Evolutionary conservation across 2,329 filamentous ascomycete genomes (phyloP), one percentile per base, ranked within the genome.

Genomic region (Colletotrichum euphorbiae): DNA sequence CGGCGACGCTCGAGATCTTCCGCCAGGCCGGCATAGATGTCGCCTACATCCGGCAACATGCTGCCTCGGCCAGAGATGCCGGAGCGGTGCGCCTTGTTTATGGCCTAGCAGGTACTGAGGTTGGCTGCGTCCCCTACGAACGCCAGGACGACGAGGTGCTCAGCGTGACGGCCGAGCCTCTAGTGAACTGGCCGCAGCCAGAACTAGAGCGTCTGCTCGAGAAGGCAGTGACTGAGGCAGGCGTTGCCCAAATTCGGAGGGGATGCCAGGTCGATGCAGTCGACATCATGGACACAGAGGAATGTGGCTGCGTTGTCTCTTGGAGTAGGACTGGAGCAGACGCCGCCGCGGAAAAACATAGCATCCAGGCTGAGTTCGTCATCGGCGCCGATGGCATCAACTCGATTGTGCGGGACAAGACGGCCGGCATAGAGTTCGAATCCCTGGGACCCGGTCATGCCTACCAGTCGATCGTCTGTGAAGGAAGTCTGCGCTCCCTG

Each of bases 1-100:
- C 69, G 17, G 40, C n/a, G 50, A 69, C 69, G 19, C 65, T 70
- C 6, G 69, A 70, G 51, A 70, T 69, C 19, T 70, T 69, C 45
- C 66, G 69, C 36, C 69, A 69, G 50, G 56, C 61, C 28, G 66
- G 55, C 6, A 36, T 70, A 7, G 54, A 65, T 17, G 51, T 69
- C 7, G 38, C 43, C 12, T n/a, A 54, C 21, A 69, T 70, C 24
- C 65, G 69, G 12, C n/a, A 60, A 36, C 31, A 62, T n/a, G 66
- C 66, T 31, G 69, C 66, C 12, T 11, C 17, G n/a, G 36, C 60
- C 31, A 58, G 54, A 45, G 65, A 65, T 50, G 66, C 60, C 19
- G 66, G 62, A 36, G 13, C 13, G 12, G 69, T 70, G 7, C 66
- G 66, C 33, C 62, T 69, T 21, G 60, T 69, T 11, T 64, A 69